Evolutionary conservation across 768 basidiomycete genomes (phyloP), one percentile per base, ranked within the genome.

Genomic region (Tricholoma saponaceum): DNA sequence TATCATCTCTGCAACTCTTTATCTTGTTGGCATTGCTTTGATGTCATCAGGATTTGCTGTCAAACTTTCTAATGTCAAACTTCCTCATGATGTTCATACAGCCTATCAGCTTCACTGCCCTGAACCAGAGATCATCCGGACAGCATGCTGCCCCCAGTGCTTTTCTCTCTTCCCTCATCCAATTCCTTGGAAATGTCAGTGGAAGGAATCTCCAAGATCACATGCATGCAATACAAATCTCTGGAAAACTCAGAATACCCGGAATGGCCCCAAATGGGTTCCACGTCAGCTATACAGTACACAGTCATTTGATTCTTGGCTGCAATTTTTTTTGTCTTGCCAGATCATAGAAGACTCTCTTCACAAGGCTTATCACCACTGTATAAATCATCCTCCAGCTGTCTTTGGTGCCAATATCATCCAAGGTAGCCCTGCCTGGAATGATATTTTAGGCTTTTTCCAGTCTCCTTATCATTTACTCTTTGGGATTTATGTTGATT

Each of bases 401-500:
- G 54, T 28, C 4, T 55, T 46, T 22, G 32, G 44, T 20, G 58
- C 33, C 23, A 26, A n/a, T 20, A 69, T 71, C 67, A 60, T 70
- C 26, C 59, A 64, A 49, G 67, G 69, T 46, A 72, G 69, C 58
- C 69, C 67, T 74, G 72, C n/a, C n/a, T n/a, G n/a, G 67, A 5
- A 50, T 3, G 26, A 43, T n/a, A 28, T 68, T 1, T 22, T 39
- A 6, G 47, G 43, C 30, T 67, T 61, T 56, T 25, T 58, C 7
- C 51, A 44, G 7, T 52, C 60, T 9, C 57, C 52, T 18, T n/a
- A n/a, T n/a, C n/a, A n/a, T n/a, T n/a, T n/a, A n/a, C n/a, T n/a
- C n/a, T n/a, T n/a, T n/a, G n/a, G 64, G 6, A 25, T 72, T 7
- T 74, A 68, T 58, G 59, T 72, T 53, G 71, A 76, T 55, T 74